phyloP scores from a whole-genome alignment of 495 filamentous ascomycete genomes.

The Hyphodiscus hymeniophilus region DNA sequence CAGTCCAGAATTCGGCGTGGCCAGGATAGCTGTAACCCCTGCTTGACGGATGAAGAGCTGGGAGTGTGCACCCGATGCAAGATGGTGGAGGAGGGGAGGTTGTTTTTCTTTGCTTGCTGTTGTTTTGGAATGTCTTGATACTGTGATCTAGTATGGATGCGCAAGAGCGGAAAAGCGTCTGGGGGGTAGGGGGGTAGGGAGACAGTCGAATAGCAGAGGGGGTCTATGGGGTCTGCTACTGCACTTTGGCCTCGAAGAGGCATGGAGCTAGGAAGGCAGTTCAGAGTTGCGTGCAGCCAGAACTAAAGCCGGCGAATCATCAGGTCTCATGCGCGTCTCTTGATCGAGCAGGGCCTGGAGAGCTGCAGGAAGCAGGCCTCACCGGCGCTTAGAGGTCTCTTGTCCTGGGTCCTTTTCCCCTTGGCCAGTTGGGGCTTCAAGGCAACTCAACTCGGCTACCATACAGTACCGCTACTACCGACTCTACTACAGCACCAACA shows the following conservation, averaged over 20 bases:
- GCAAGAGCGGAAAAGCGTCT: neutral
- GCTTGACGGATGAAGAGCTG: neutral
- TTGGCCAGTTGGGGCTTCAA: neutral
- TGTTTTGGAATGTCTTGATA: neutral
- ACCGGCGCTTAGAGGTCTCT: conserved; percentile 15
- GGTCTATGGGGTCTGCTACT: neutral
- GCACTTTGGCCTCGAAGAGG: conserved; percentile 7
- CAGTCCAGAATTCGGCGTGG: conserved; percentile 9
- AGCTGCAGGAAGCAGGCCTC: conserved; percentile 15
- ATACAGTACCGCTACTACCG: neutral
- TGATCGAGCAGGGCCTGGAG: conserved; percentile 7
- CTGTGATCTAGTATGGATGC: neutral
- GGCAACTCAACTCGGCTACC: too few relatives aligned
- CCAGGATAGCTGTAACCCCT: conserved; percentile 2
- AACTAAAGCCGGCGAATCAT: conserved; percentile 20
- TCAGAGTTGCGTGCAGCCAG: conserved; percentile 13
- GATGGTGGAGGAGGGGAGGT: neutral
- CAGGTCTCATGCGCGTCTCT: conserved; percentile 27
- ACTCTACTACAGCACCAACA: neutral
- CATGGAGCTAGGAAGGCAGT: conserved; percentile 5
- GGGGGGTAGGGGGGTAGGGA: neutral
- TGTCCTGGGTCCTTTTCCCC: neutral
- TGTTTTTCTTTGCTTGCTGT: too few relatives aligned
- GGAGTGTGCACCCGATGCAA: too few relatives aligned
- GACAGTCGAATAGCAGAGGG: conserved; percentile 5